These are phyloP conservation scores for Ceratobasidium sp. DNA, from an alignment of 1,284 basidiomycete genomes.

Conservation along the genomic window DNA sequence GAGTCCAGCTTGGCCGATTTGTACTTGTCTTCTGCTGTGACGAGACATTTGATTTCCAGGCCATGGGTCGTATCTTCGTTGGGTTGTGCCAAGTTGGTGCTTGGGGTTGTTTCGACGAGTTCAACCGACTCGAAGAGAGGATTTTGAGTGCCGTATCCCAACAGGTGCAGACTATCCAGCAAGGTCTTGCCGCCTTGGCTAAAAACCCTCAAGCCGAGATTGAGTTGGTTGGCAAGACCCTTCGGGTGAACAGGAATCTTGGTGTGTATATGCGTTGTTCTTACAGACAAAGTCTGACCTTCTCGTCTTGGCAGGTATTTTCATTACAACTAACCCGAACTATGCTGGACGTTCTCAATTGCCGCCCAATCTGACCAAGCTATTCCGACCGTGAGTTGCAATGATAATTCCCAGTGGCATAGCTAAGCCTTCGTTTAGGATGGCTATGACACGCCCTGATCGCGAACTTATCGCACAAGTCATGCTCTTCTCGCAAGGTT, in stretches of 20 bases:
- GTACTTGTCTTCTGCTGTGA: slow-evolving; percentile 99
- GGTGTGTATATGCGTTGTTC: slow-evolving; percentile 55
- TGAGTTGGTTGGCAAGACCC: slow-evolving; percentile 91
- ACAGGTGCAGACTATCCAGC: slow-evolving; percentile 98
- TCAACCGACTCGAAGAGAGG: slow-evolving; percentile 97
- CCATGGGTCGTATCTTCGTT: slow-evolving; percentile 99
- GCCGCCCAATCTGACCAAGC: slow-evolving; percentile 94
- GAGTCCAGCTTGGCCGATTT: slow-evolving; percentile 95
- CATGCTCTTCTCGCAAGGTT: slow-evolving; percentile 99
- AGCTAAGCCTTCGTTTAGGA: slow-evolving; percentile 58
- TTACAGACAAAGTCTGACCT: slow-evolving; percentile 12
- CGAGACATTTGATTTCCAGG: slow-evolving; percentile 99
- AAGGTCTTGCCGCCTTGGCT: slow-evolving; percentile 80
- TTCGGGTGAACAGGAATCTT: slow-evolving; percentile 93
- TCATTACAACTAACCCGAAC: slow-evolving; percentile 97
- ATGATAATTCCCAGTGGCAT: slow-evolving; percentile 2
- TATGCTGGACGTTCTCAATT: slow-evolving; percentile 97
- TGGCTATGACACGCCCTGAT: slow-evolving; percentile 99
- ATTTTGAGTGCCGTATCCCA: slow-evolving; percentile 98
- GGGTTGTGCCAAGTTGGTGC: slow-evolving; percentile 98
- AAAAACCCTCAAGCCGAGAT: slow-evolving; percentile 88
- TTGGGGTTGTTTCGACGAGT: slow-evolving; percentile 99
- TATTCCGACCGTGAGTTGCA: slow-evolving; percentile 81
- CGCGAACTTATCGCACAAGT: slow-evolving; percentile 98
- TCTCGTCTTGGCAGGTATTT: slow-evolving; percentile 71